Evolutionary conservation across 2,329 filamentous ascomycete species (phyloP).

Genomic region (Atkinsonella texensis): DNA sequence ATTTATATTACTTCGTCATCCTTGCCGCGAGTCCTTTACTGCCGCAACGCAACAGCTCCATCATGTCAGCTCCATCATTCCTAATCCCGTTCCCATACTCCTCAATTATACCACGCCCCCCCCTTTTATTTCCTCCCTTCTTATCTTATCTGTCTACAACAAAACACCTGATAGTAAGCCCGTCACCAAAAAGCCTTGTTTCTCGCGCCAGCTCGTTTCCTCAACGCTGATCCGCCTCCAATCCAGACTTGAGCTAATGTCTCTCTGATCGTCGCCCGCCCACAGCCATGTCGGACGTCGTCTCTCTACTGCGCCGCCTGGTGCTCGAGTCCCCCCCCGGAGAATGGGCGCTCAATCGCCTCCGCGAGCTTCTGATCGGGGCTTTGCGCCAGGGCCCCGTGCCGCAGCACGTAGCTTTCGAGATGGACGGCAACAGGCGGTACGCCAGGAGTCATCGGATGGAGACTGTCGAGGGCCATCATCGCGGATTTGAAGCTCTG

Average conservation of each 20-base stretch:
- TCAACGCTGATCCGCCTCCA: not conserved
- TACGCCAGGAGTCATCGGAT: constrained; percentile 86
- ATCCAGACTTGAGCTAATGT: not conserved
- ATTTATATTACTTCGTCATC: too few relatives aligned
- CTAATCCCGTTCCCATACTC: too few relatives aligned
- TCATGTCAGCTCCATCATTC: too few relatives aligned
- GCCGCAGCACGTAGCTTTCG: constrained; percentile 93
- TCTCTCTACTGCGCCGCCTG: constrained; percentile 49
- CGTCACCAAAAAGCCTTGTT: too few relatives aligned
- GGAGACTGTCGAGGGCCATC: constrained; percentile 92
- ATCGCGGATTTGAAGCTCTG: constrained; percentile 88
- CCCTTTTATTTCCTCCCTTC: too few relatives aligned
- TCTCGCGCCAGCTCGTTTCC: too few relatives aligned
- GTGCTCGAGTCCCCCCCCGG: constrained; percentile 78
- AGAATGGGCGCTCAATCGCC: constrained; percentile 71
- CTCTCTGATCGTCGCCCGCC: too few relatives aligned
- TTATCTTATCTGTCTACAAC: too few relatives aligned
- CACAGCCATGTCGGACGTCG: constrained; percentile 37
- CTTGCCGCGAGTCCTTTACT: too few relatives aligned
- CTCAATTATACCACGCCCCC: too few relatives aligned
- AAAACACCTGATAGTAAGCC: too few relatives aligned
- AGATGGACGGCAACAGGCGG: constrained; percentile 96
- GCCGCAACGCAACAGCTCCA: too few relatives aligned
- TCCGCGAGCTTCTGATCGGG: constrained; percentile 78
- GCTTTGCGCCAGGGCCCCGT: constrained; percentile 83